Conservation (phyloP, 352 stramenopile genomes). For the Sclerospora graminicola region DNA sequence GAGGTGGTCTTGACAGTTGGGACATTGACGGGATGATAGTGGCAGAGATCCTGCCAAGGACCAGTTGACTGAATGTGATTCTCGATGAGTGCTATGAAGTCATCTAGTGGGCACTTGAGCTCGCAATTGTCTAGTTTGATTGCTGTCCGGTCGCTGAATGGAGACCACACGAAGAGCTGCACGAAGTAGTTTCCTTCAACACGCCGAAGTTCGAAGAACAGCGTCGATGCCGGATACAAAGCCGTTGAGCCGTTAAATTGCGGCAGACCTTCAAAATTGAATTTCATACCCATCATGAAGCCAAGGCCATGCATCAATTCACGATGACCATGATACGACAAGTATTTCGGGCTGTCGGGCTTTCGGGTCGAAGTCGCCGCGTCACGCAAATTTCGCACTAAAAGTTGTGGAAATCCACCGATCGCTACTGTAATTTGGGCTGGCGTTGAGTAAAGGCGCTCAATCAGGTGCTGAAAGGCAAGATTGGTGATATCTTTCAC, state of each 20-base stretch:
- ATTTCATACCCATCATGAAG: conserved; percentile 73
- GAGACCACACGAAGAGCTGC: conserved; percentile 64
- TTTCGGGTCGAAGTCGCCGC: conserved; percentile 22
- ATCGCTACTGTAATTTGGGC: conserved; percentile 57
- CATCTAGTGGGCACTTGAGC: conserved; percentile 39
- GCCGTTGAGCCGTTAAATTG: conserved; percentile 60
- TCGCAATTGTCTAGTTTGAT: conserved; percentile 56
- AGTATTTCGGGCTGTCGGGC: conserved; percentile 45
- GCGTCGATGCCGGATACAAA: conserved; percentile 52
- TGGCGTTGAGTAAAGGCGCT: conserved; percentile 59
- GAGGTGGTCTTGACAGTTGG: conserved; percentile 16
- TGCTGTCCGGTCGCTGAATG: conserved; percentile 30
- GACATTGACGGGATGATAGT: conserved; percentile 46
- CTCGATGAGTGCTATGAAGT: conserved; percentile 48
- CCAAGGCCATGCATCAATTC: conserved; percentile 60
- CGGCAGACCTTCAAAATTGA: conserved; percentile 52
- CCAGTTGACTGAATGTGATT: conserved; percentile 47
- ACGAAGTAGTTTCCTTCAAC: conserved; percentile 32
- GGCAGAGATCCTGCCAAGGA: conserved; percentile 62
- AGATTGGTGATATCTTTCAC: conserved; percentile 40
- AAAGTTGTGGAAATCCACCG: conserved; percentile 51
- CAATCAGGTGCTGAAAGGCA: conserved; percentile 62
- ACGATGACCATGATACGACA: conserved; percentile 70
- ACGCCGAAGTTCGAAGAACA: conserved; percentile 69
- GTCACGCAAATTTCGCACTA: conserved; percentile 53